Conservation (phyloP, 805 yeast species). For the Barnettozyma sucrosica region DNA sequence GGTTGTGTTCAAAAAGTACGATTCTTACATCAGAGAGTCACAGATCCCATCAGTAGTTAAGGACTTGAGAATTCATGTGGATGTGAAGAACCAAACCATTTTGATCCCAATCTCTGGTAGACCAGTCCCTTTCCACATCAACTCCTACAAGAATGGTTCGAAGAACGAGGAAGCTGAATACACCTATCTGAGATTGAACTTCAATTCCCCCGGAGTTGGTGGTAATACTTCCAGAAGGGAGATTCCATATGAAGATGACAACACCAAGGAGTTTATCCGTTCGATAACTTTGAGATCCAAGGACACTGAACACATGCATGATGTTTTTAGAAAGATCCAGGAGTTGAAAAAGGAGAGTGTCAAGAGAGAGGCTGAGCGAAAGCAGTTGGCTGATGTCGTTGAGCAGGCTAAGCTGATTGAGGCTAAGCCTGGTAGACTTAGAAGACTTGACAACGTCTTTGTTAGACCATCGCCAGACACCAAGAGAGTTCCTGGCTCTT, state of each 20-base stretch:
- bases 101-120: slow-evolving; percentile 89
- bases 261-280: slow-evolving; percentile 81
- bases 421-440: slow-evolving; percentile 75
- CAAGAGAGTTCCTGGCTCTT: slow-evolving; percentile 87
- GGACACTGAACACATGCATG: slow-evolving; percentile 86
- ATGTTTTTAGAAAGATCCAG: slow-evolving; percentile 81
- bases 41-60: slow-evolving; percentile 82
- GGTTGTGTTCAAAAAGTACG: slow-evolving; percentile 85
- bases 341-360: slow-evolving; percentile 90
- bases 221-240: slow-evolving; percentile 67
- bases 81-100: slow-evolving; percentile 80
- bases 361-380: slow-evolving; percentile 84
- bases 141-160: slow-evolving; percentile 88
- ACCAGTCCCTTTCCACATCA: slow-evolving; percentile 97
- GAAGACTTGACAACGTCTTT: slow-evolving; percentile 80
- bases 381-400: slow-evolving; percentile 90
- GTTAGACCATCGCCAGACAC: slow-evolving; percentile 96
- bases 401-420: slow-evolving; percentile 85
- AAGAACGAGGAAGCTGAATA: slow-evolving; percentile 95
- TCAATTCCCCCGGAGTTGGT: slow-evolving; percentile 87
- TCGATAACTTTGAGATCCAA: slow-evolving; percentile 83
- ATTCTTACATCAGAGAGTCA: slow-evolving; percentile 87
- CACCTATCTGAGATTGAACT: slow-evolving; percentile 83
- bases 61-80: slow-evolving; percentile 84
- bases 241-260: slow-evolving; percentile 84